phyloP scores from a whole-genome alignment of 257 asterid species.

The Nyctanthes arbortristis region DNA sequence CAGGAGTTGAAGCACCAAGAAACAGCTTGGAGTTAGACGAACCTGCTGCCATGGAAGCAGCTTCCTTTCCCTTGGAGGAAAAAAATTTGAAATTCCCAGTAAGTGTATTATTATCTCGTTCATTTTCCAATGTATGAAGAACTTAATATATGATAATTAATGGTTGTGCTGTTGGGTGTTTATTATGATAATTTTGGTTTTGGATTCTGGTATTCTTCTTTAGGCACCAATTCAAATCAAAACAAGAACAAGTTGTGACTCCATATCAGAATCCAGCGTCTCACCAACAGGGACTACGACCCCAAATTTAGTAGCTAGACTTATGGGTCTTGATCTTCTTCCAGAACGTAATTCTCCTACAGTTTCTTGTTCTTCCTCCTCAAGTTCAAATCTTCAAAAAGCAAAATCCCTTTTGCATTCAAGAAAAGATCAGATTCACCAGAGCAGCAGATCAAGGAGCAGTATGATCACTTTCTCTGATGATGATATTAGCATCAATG shows the following conservation, averaged over 20 bases:
- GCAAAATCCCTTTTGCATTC: conserved; percentile 27
- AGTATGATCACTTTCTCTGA: conserved; percentile 28
- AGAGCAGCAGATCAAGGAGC: conserved; percentile 17
- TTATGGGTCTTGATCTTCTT: conserved; percentile 88
- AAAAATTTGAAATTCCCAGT: conserved; percentile 58
- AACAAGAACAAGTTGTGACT: conserved; percentile 49
- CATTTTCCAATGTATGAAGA: conserved; percentile 37
- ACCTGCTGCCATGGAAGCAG: conserved; percentile 26
- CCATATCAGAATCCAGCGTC: conserved; percentile 42
- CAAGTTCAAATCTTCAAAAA: conserved; percentile 16
- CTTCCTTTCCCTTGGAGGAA: conserved; percentile 28
- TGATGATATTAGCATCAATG: conserved; percentile 44
- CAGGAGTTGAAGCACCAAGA: conserved; percentile 88
- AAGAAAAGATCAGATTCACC: conserved; percentile 7
- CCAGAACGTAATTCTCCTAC: conserved; percentile 60
- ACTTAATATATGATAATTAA: conserved; percentile 16
- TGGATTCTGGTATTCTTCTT: conserved; percentile 15
- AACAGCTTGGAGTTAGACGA: conserved; percentile 77
- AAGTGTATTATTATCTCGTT: conserved; percentile 22
- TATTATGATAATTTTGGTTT: neutral
- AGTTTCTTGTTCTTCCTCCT: conserved; percentile 23
- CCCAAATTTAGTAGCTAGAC: conserved; percentile 87
- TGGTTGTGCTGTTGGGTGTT: conserved; percentile 10
- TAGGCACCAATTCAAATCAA: conserved; percentile 73
- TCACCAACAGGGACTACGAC: conserved; percentile 64